Evolutionary conservation across 2,329 filamentous ascomycete genomes (phyloP).

Genomic region (Microthyrium microscopicum): DNA sequence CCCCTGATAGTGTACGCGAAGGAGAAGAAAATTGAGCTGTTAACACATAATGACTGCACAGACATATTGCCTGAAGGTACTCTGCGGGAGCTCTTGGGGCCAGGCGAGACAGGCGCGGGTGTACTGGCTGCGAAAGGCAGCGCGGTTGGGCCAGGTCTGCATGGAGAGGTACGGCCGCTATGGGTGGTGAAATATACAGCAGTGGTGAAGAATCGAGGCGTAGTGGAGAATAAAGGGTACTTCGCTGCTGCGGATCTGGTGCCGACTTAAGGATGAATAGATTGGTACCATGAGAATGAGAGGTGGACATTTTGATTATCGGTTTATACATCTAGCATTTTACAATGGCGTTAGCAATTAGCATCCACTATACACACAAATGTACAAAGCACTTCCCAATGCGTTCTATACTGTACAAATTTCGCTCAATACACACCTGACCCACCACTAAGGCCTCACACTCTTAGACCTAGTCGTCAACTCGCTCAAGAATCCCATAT

Average conservation of each 20-base stretch:
- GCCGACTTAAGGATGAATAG: constrained; percentile 12
- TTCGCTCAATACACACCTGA: no score
- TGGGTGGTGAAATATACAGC: constrained; percentile 98
- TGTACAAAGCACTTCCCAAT: no score
- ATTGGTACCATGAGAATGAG: no score
- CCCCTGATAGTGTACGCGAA: constrained; percentile 74
- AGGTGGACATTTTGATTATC: no score
- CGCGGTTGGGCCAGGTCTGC: constrained; percentile 37
- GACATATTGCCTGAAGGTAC: constrained; percentile 81
- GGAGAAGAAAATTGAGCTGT: constrained; percentile 62
- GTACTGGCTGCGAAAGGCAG: constrained; percentile 47
- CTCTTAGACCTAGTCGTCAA: no score
- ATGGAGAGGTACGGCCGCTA: constrained; percentile 65
- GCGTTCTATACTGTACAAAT: no score
- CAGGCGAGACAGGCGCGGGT: constrained; percentile 53
- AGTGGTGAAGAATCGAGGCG: constrained; percentile 80
- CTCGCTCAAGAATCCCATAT: no score
- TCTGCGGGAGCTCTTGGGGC: constrained; percentile 64
- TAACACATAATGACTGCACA: constrained; percentile 88
- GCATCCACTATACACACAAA: no score
- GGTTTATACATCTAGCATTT: no score
- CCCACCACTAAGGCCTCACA: no score
- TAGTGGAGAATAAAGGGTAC: constrained; percentile 97
- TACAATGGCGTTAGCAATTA: no score
- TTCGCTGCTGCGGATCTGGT: constrained; percentile 69